Conservation (phyloP, 1,284 basidiomycete genomes). For the Blastosporella zonata region DNA sequence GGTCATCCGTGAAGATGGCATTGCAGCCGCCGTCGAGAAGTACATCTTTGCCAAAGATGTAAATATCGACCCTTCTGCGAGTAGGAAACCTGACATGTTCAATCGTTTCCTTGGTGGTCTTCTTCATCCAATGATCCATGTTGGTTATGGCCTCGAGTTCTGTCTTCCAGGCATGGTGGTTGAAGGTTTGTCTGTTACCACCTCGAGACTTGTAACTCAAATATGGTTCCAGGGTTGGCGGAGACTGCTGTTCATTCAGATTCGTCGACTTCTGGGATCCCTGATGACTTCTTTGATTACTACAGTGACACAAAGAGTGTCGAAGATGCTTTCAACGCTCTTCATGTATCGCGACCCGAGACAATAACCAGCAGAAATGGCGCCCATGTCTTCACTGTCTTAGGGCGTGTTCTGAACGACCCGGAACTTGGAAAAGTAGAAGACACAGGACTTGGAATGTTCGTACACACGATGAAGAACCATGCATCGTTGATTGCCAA, state of each 20-base stretch:
- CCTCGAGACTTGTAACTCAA: not conserved
- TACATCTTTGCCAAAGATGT: constrained; percentile 55
- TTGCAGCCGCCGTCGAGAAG: constrained; percentile 45
- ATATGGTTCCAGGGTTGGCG: constrained; percentile 28
- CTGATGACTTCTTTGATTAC: constrained; percentile 19
- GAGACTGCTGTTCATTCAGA: constrained; percentile 17
- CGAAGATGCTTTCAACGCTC: constrained; percentile 17
- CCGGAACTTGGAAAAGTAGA: constrained; percentile 18
- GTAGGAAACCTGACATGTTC: constrained; percentile 49
- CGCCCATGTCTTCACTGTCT: constrained; percentile 36
- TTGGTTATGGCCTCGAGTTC: constrained; percentile 60
- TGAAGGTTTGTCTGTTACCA: constrained; percentile 42
- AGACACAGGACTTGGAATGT: constrained; percentile 11
- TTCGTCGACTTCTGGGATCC: constrained; percentile 7
- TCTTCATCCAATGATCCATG: constrained; percentile 60
- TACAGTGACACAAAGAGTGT: not conserved
- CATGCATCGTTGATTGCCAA: constrained; percentile 1
- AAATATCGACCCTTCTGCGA: constrained; percentile 38
- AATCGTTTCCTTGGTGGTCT: constrained; percentile 52
- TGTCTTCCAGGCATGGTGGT: constrained; percentile 53
- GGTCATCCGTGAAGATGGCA: constrained; percentile 41
- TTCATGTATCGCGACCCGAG: constrained; percentile 4
- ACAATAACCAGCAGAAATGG: not conserved
- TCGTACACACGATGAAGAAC: constrained; percentile 12
- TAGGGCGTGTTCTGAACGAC: constrained; percentile 42